Evolutionary conservation across 2,329 filamentous ascomycete genomes (phyloP).

Genomic region (Fusarium sp.): DNA sequence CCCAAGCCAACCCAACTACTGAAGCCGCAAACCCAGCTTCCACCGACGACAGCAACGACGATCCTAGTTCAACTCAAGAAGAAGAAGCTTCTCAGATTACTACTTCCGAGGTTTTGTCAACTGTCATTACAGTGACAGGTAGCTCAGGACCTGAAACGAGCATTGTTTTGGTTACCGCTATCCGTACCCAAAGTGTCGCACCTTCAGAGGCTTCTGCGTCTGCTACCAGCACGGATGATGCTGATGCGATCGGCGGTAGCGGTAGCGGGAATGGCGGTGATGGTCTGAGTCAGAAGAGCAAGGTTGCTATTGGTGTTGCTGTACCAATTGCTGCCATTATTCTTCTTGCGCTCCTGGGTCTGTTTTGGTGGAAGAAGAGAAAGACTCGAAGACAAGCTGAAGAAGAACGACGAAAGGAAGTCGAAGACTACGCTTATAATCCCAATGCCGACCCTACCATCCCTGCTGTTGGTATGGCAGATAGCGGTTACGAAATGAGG

Average conservation of each 20-base stretch:
- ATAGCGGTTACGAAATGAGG: conserved; percentile 76
- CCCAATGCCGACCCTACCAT: conserved; percentile 94
- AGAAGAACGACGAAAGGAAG: conserved; percentile 91
- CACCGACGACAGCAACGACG: conserved; percentile 22
- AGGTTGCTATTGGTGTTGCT: conserved; percentile 91
- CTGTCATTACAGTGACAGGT: conserved; percentile 44
- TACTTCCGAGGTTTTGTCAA: conserved; percentile 30
- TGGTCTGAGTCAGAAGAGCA: conserved; percentile 69
- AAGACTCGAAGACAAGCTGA: conserved; percentile 87
- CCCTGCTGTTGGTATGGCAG: conserved; percentile 60
- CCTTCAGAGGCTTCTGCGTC: conserved; percentile 30
- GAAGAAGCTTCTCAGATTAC: conserved; percentile 22
- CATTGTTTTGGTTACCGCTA: conserved; percentile 45
- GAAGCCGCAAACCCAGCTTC: conserved; percentile 19
- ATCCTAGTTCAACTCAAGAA: conserved; percentile 23
- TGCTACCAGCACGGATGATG: conserved; percentile 43
- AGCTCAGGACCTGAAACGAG: conserved; percentile 38
- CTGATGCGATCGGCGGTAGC: conserved; percentile 45
- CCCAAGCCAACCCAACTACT: conserved; percentile 25
- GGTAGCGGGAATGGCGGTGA: conserved; percentile 52
- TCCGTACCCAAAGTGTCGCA: conserved; percentile 36
- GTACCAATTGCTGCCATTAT: conserved; percentile 92
- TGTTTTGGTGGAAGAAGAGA: conserved; percentile 89
- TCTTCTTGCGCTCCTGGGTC: conserved; percentile 77
- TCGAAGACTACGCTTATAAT: conserved; percentile 97